A percentile compares a stretch with the other conserved stretches of the same genome.
Conservation (phyloP, 441 rosid species). For the Erodium trifolium region DNA sequence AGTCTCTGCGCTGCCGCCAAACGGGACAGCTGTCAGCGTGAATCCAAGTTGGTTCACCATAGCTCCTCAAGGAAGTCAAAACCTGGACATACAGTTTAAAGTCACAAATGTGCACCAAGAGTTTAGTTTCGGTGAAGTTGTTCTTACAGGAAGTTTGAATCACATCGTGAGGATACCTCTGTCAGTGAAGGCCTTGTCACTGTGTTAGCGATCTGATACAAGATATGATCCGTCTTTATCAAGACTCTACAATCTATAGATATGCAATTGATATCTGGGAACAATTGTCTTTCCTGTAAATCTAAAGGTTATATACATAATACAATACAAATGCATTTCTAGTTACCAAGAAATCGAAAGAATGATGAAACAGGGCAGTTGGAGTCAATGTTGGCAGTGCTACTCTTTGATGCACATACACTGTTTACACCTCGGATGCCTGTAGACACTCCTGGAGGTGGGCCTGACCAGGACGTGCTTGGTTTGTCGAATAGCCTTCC, state of each 20-base stretch:
- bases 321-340: no score
- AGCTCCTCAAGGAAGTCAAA: slow-evolving; percentile 41
- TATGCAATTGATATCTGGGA: no score
- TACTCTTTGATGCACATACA: slow-evolving; percentile 58
- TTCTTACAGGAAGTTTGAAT: slow-evolving; percentile 56
- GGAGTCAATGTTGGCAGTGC: background rate
- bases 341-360: background rate
- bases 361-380: slow-evolving; percentile 13
- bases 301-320: no score
- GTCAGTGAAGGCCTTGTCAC: slow-evolving; percentile 40
- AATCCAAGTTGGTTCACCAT: slow-evolving; percentile 60
- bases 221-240: no score
- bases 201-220: slow-evolving; percentile 6
- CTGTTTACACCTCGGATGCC: slow-evolving; percentile 71
- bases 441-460: slow-evolving; percentile 67
- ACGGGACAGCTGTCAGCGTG: slow-evolving; percentile 47
- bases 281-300: no score
- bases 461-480: slow-evolving; percentile 74
- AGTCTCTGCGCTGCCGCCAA: slow-evolving; percentile 47
- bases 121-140: slow-evolving; percentile 69
- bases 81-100: slow-evolving; percentile 39
- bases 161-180: slow-evolving; percentile 65
- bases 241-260: no score
- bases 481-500: slow-evolving; percentile 86
- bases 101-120: slow-evolving; percentile 31